Evolutionary conservation across 2,329 filamentous ascomycete genomes (phyloP), one percentile per base, ranked within the genome.

Genomic region (Beauveria medogensis): DNA sequence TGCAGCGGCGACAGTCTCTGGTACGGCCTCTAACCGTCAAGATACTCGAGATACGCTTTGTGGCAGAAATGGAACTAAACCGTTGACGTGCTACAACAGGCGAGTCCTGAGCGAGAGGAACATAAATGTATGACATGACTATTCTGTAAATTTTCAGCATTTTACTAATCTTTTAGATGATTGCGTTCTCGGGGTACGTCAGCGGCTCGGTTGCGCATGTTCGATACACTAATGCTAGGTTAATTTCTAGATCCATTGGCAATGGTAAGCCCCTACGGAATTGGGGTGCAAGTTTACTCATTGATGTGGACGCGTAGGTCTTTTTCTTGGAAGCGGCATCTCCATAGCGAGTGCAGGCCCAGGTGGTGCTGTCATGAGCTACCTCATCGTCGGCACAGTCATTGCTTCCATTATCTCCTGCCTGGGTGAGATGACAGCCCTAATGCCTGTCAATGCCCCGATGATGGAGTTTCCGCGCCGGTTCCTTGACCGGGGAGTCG

Each of bases 341-440:
- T 75, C 74, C 0, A 68, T 77, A 22, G 73, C 74, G 8, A 69
- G 68, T n/a, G 75, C 73, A 26, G 75, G 75, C 6, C 74, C 75
- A 10, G 75, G 74, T 3, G 74, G 74, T 22, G 72, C 74, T 16
- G 70, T 77, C 26, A 61, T 77, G 30, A 68, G 68, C 41, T 78
- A 78, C 60, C 59, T 77, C 1, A 68, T 78, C 22, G 75, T 77
- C 67, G 76, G 75, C 26, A 75, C 72, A 4, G 71, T 78, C 30
- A 74, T 78, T 43, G 75, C 73, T 2, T 74, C 74, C 1, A 74
- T 76, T 3, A 75, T 77, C 9, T 75, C 74, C 14, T 77, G 74
- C 54, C 64, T 79, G 8, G 75, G 77, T 20, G 70, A 75, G 58
- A 74, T 73, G 70, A 73, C 74, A 3, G 69, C 72, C 46, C 67